Evolutionary conservation across 495 filamentous ascomycete genomes (phyloP).

Genomic region (Trypethelium eluteriae): DNA sequence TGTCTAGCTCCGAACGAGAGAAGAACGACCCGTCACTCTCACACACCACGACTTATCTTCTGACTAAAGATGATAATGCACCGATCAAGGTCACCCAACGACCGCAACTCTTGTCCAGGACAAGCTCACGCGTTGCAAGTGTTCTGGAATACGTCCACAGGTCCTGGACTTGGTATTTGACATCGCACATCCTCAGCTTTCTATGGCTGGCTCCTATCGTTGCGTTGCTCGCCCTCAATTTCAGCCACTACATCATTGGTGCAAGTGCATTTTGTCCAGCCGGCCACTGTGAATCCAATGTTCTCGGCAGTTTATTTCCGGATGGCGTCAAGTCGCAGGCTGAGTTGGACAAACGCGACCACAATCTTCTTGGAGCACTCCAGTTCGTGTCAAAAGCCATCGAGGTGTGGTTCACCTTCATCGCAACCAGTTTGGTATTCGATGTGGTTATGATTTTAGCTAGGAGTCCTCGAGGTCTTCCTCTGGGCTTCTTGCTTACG

Average conservation of each 20-base stretch:
- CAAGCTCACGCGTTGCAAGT: not conserved
- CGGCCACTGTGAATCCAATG: conserved; percentile 16
- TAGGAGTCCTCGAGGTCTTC: conserved; percentile 21
- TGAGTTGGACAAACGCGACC: conserved; percentile 23
- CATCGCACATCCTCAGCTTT: conserved; percentile 19
- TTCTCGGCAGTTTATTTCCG: not conserved
- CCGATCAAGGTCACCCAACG: not conserved
- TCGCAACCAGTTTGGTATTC: conserved; percentile 27
- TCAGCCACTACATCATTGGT: conserved; percentile 22
- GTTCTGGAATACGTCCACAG: not conserved
- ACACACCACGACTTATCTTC: not conserved
- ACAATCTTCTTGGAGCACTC: conserved; percentile 25
- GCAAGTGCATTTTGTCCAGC: conserved; percentile 26
- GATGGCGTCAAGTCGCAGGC: conserved; percentile 16
- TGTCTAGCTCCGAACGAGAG: not conserved
- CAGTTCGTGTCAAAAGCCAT: conserved; percentile 30
- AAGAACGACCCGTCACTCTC: not conserved
- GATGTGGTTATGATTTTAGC: conserved; percentile 26
- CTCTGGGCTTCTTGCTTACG: conserved; percentile 27
- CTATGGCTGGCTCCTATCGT: conserved; percentile 28
- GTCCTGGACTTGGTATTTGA: conserved; percentile 8
- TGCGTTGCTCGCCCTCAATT: conserved; percentile 26
- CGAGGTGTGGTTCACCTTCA: conserved; percentile 30
- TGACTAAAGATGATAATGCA: not conserved
- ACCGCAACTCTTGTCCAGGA: not conserved